Evolutionary conservation across 345 rosid genomes (phyloP), one percentile per base, ranked within the genome.

Genomic region (Nasturtium officinale): DNA sequence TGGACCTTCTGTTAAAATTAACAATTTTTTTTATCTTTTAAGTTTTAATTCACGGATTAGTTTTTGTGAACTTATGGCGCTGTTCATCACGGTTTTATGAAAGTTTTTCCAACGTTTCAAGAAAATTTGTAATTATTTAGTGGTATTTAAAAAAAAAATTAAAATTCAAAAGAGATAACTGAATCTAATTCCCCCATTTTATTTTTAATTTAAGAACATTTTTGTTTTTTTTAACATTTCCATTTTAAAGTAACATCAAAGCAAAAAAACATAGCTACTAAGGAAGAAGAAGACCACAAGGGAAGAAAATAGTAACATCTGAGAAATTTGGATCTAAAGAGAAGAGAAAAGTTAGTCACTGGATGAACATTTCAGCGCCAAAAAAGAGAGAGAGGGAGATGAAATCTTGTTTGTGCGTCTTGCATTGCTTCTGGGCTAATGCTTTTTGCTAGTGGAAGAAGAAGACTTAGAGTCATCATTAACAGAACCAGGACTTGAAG

Each of bases 401-500:
- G n/a, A 20, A 65, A 47, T 18, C 23, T 42, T 54, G 17, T 64
- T 62, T 40, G 25, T 56, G 28, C 43, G 59, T 59, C 48, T 37
- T 17, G 7, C 50, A 54, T 56, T 29, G 32, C 6, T 9, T 1
- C 45, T 20, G 20, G 20, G 21, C 58, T 78, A 78, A 73, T 46
- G 78, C 76, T 89, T 88, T 56, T 73, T 78, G n/a, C 55, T 78
- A 73, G 87, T 85, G 10, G 97, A 87, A 13, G 90, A 90, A 45
- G 91, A 88, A 17, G 90, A 90, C 42, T 88, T 89, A 2, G 82
- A 85, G 53, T 90, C 96, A 40, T 82, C 94, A 1, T 86, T 89
- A 23, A 79, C 67, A 21, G 96, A 92, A 42, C 93, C 86, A 3
- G 87, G 92, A 69, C 92, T 88, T 32, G 97, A 88, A 60, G 92